Evolutionary conservation across 78 protist genomes (phyloP).

Genomic region (Polysphondylium violaceum): DNA sequence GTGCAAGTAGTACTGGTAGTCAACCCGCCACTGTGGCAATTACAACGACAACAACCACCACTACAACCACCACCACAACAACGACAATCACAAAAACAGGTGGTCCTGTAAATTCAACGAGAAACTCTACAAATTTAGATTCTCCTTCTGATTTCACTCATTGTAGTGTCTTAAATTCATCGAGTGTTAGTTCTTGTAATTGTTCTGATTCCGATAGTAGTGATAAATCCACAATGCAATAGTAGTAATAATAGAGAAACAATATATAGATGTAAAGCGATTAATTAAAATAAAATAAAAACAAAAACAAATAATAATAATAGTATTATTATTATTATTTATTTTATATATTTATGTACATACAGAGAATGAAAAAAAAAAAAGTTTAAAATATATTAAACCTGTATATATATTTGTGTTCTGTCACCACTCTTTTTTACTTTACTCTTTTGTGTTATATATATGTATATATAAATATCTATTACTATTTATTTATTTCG

Average conservation of each 20-base stretch:
- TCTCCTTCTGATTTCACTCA: neutral
- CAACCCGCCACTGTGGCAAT: neutral
- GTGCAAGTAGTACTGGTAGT: neutral
- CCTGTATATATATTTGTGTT: neutral
- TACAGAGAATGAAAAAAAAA: neutral
- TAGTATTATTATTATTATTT: too few relatives aligned
- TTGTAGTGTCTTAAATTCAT: neutral
- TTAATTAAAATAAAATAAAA: neutral
- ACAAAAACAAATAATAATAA: neutral
- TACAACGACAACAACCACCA: neutral
- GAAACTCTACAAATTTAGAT: constrained; percentile 24
- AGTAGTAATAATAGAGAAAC: neutral
- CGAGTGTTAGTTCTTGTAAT: neutral
- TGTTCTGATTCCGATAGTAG: neutral
- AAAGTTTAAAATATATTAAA: neutral
- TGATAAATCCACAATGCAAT: neutral
- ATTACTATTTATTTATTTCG: neutral
- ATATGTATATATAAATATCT: neutral
- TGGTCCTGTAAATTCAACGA: neutral
- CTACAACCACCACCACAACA: neutral
- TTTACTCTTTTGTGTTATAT: neutral
- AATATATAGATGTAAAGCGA: neutral
- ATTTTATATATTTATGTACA: too few relatives aligned
- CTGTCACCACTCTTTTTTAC: too few relatives aligned
- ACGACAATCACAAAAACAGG: neutral